Evolutionary conservation across 2,329 filamentous ascomycete genomes (phyloP).

Genomic region (Elsinoe australis): DNA sequence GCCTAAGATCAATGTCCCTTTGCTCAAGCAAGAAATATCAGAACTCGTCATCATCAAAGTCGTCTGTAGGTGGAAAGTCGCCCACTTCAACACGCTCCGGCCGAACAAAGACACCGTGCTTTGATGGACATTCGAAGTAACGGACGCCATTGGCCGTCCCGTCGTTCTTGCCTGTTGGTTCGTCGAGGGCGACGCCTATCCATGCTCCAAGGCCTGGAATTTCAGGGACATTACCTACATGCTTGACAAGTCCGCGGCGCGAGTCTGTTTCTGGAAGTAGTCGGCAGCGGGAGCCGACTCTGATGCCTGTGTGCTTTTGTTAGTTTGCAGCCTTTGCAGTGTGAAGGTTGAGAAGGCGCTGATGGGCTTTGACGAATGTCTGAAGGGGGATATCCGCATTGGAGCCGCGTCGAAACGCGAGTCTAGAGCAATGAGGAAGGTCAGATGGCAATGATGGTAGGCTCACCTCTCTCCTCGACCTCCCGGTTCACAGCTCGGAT

Average conservation of each 20-base stretch:
- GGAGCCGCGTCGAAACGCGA: neutral
- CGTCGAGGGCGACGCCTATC: constrained; percentile 67
- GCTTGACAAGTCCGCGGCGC: constrained; percentile 61
- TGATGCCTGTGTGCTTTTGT: constrained; percentile 33
- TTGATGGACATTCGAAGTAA: constrained; percentile 63
- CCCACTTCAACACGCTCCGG: constrained; percentile 71
- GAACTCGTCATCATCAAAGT: constrained; percentile 71
- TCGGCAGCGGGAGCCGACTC: constrained; percentile 36
- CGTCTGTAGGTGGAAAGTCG: constrained; percentile 57
- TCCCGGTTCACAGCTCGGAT: constrained; percentile 61
- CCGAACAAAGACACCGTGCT: constrained; percentile 70
- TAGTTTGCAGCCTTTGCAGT: too few relatives aligned
- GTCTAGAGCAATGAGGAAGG: neutral
- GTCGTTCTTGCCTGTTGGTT: constrained; percentile 77
- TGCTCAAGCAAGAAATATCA: too few relatives aligned
- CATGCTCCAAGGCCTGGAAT: constrained; percentile 58
- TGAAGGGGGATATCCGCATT: too few relatives aligned
- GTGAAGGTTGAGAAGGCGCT: too few relatives aligned
- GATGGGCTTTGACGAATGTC: too few relatives aligned
- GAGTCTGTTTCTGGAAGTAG: constrained; percentile 55
- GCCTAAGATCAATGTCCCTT: too few relatives aligned
- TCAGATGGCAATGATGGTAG: too few relatives aligned
- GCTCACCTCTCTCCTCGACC: constrained; percentile 58
- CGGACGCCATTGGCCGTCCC: constrained; percentile 58
- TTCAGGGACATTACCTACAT: constrained; percentile 66